These are phyloP conservation scores for Penicillium sp. DNA, from an alignment of 2,329 filamentous ascomycete species.

Conservation along the genomic window DNA sequence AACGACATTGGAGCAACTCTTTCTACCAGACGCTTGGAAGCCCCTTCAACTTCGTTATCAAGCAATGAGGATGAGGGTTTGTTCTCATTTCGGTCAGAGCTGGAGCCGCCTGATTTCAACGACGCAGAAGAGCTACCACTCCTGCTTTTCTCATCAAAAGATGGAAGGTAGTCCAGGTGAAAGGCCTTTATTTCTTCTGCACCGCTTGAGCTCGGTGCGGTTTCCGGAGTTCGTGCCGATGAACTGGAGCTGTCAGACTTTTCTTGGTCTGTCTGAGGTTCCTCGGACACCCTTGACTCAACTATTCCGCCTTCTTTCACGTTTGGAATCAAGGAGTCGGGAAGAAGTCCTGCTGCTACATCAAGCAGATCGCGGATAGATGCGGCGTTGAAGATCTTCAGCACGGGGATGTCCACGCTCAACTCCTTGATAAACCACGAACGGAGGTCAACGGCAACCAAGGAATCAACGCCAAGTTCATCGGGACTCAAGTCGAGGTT, in stretches of 20 bases:
- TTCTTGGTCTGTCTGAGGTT: background rate
- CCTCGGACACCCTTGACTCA: background rate
- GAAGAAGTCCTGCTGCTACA: slow-evolving; percentile 8
- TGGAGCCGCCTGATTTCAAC: slow-evolving; percentile 10
- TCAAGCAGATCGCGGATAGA: slow-evolving; percentile 18
- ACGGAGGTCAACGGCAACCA: slow-evolving; percentile 25
- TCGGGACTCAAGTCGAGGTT: slow-evolving; percentile 19
- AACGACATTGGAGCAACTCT: slow-evolving; percentile 33
- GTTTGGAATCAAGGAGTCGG: slow-evolving; percentile 12
- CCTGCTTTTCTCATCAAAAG: background rate
- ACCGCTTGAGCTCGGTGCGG: background rate
- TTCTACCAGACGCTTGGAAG: slow-evolving; percentile 4
- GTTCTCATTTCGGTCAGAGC: slow-evolving; percentile 13
- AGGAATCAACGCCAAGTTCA: slow-evolving; percentile 24
- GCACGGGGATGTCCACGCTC: slow-evolving; percentile 21
- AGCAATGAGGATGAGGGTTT: slow-evolving; percentile 10
- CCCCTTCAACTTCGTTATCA: background rate
- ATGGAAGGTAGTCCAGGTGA: slow-evolving; percentile 4
- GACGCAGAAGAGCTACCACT: slow-evolving; percentile 12
- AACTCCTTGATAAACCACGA: slow-evolving; percentile 26
- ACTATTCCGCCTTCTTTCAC: background rate
- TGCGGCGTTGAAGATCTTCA: slow-evolving; percentile 24
- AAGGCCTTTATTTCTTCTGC: slow-evolving; percentile 2
- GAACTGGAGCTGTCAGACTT: no score
- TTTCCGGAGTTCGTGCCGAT: background rate